Base-by-base conservation (phyloP, 805 yeast genomes). In the Schwanniomyces vanrijiae region DNA sequence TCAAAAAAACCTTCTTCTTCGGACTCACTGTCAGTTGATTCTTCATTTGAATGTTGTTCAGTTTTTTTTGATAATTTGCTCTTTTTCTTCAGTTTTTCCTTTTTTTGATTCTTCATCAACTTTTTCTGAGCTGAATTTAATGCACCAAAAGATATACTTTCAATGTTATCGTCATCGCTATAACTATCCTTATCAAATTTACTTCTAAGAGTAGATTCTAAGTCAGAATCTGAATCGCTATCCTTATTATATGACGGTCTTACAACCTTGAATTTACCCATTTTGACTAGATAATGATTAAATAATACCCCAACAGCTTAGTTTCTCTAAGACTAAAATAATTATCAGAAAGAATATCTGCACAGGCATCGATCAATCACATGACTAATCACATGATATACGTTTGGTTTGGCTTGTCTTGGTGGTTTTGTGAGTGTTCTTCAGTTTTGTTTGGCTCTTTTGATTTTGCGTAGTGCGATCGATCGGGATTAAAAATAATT, bases 131-230 rank as follows among this genome's bases (percentile, higher is more conserved):
- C 88, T 6, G 75, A 64, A 56, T 78, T 81, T 49, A 85, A 64
- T 4, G 87, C 77, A 1, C 85, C 88, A 69, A 85, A 84, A 6
- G 89, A 82, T n/a, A 83, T 53, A 4, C 78, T 71, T 8, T 70
- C 67, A 47, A 80, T 50, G 45, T 79, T 87, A 50, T 75, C 83
- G 43, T 76, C 79, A 14, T 46, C 48, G 3, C 42, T 48, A 4
- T 49, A 42, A 6, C 44, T 46, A 11, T 37, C 24, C 19, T 43
- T 34, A 25, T 37, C 38, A 13, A 44, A 8, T 13, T 19, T 20
- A 7, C 16, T 37, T 18, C 37, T 21, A 8, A 20, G 19, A 11
- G 18, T n/a, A 24, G 16, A 19, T 14, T 37, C 40, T n/a, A 38
- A n/a, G 14, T 34, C 38, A 3, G 39, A 22, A 5, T 47, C 52